Evolutionary conservation across 2,329 filamentous ascomycete species (phyloP), one percentile per base, ranked within the genome.

Genomic region (Keithomyces neogunnii): DNA sequence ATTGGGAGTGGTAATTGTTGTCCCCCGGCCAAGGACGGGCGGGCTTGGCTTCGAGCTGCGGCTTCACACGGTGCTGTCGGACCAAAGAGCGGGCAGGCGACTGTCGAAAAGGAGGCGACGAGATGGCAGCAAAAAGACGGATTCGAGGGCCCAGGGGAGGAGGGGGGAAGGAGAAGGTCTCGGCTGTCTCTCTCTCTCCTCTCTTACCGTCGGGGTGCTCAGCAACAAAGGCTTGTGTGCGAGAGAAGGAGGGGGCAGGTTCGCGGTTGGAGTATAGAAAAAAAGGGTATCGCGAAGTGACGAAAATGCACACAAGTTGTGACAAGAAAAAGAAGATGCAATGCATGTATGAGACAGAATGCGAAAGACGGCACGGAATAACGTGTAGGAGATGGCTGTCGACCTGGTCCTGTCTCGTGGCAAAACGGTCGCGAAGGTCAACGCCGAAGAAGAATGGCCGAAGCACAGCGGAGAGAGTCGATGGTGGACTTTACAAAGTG

Each of bases 231-330:
- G 47, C 32, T 45, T 45, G 31, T 45, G 35, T 40, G 49, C n/a
- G 36, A 36, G 19, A 40, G 13, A 9, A 13, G 30, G 13, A 46
- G 36, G 46, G 40, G 42, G 49, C 10, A 28, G 35, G 13, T 19
- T 30, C n/a, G 32, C 42, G 19, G 50, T n/a, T 36, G 29, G 29
- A 40, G 31, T 33, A 43, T 19, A 40, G 42, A 40, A 30, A 38
- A 31, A 46, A 45, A 30, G 50, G 43, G 46, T 52, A 52, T 49
- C 51, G 47, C 51, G 47, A 28, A 44, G 40, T 44, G 28, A 44
- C 39, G 6, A 44, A 30, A 31, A 4, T 19, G 19, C 19, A 11
- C 26, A 44, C 40, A 13, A 28, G 38, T 4, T 4, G 3, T 10
- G 5, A 6, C 8, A 11, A 30, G 40, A 44, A 44, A n/a, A 31